Conservation (phyloP, 352 stramenopile genomes). For the Globisporangium polare region DNA sequence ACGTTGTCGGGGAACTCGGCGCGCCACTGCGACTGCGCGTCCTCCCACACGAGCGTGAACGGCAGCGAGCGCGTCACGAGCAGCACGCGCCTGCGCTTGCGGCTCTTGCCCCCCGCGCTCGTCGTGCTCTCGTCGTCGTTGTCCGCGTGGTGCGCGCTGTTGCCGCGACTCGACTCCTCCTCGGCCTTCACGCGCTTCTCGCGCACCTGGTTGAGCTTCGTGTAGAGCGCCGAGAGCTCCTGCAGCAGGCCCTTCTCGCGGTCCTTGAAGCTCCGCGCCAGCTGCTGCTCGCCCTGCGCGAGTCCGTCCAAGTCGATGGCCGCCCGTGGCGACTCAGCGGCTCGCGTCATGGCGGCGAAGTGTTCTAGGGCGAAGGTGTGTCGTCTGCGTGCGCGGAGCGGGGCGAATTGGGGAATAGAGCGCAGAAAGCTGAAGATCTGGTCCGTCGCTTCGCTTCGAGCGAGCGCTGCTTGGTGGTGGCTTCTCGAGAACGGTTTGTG, state of each 20-base stretch:
- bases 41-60: constrained; percentile 75
- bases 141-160: constrained; percentile 16
- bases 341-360: background rate
- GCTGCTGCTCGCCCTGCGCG: background rate
- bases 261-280: constrained; percentile 48
- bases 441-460: background rate
- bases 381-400: background rate
- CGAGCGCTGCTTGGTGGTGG: constrained; percentile 1
- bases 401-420: constrained; percentile 5
- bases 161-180: constrained; percentile 30
- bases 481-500: background rate
- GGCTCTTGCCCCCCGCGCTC: constrained; percentile 18
- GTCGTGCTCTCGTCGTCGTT: constrained; percentile 20
- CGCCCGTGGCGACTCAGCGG: constrained; percentile 8
- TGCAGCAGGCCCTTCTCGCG: constrained; percentile 59
- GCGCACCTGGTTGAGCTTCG: constrained; percentile 79
- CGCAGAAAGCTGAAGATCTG: background rate
- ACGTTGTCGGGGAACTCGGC: constrained; percentile 75
- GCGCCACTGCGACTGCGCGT: constrained; percentile 79
- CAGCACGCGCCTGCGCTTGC: constrained; percentile 54
- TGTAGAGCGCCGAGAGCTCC: constrained; percentile 73
- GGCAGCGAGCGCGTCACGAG: constrained; percentile 74
- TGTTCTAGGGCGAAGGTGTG: background rate
- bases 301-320: background rate
- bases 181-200: constrained; percentile 75